phyloP scores from a whole-genome alignment of 148 eudicot genomes.

The Cornus suecica region DNA sequence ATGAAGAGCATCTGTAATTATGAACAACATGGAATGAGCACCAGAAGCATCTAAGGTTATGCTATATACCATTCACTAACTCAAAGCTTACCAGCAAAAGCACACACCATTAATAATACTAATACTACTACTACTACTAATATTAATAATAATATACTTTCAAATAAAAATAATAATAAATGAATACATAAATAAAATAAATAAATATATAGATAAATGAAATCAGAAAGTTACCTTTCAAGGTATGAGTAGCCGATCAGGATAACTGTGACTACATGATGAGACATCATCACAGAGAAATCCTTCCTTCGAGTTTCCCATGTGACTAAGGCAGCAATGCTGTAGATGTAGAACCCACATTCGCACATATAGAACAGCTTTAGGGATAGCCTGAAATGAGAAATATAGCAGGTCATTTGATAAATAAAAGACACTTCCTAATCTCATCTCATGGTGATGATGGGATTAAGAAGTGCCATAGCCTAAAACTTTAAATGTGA shows the following conservation, averaged over 20 bases:
- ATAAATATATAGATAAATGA: neutral
- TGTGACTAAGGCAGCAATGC: conserved; percentile 82
- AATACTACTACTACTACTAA: no score
- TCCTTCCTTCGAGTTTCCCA: conserved; percentile 99
- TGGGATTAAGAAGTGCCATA: neutral
- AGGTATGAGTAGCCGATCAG: conserved; percentile 75
- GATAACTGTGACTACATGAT: conserved; percentile 85
- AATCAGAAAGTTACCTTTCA: conserved; percentile 46
- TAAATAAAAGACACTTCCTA: no score
- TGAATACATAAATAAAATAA: neutral
- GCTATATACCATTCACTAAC: neutral
- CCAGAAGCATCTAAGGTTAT: neutral
- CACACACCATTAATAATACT: neutral
- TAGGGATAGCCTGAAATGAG: conserved; percentile 62
- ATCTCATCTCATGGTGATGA: no score
- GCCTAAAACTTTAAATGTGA: neutral
- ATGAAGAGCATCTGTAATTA: neutral
- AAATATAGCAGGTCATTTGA: neutral
- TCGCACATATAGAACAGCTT: conserved; percentile 87
- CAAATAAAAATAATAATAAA: no score
- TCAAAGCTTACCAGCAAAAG: neutral
- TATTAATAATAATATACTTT: no score
- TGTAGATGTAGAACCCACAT: conserved; percentile 87
- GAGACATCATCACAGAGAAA: conserved; percentile 97
- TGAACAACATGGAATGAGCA: neutral